Percentiles rank a stretch among this genome's conserved stretches.
Evolutionary conservation across 2,329 filamentous ascomycete species (phyloP).

Genomic region (Seiridium unicorne): DNA sequence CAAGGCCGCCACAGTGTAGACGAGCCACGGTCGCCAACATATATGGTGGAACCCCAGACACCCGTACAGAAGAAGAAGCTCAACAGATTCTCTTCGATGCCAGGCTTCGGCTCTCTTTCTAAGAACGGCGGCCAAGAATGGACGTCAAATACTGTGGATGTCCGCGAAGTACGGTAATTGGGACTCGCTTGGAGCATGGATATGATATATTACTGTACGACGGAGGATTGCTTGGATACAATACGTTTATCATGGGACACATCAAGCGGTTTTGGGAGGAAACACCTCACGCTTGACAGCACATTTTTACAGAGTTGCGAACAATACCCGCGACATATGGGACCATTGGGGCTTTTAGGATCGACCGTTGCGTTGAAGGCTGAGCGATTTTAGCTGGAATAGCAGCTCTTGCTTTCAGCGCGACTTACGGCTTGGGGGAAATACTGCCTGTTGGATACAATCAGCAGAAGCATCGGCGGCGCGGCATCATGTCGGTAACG

Average conservation of each 20-base stretch:
- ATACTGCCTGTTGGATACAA: not conserved
- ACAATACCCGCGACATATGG: no score
- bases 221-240: not conserved
- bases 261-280: not conserved
- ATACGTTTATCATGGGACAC: not conserved
- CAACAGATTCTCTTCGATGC: slow-evolving; percentile 56
- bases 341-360: no score
- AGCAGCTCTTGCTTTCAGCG: not conserved
- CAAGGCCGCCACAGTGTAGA: slow-evolving; percentile 21
- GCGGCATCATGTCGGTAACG: not conserved
- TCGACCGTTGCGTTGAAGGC: no score
- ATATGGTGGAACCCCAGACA: slow-evolving; percentile 31
- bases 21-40: slow-evolving; percentile 22
- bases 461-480: not conserved
- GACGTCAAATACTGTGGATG: slow-evolving; percentile 27
- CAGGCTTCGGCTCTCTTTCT: slow-evolving; percentile 46
- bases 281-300: no score
- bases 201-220: not conserved
- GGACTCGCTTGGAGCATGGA: not conserved
- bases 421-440: not conserved
- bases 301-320: no score
- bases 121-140: slow-evolving; percentile 36
- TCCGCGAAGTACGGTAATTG: slow-evolving; percentile 16
- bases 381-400: no score
- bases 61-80: slow-evolving; percentile 40